Evolutionary conservation across 371 early-diverging fungal genomes (phyloP).

Genomic region (Entomophthora muscae): DNA sequence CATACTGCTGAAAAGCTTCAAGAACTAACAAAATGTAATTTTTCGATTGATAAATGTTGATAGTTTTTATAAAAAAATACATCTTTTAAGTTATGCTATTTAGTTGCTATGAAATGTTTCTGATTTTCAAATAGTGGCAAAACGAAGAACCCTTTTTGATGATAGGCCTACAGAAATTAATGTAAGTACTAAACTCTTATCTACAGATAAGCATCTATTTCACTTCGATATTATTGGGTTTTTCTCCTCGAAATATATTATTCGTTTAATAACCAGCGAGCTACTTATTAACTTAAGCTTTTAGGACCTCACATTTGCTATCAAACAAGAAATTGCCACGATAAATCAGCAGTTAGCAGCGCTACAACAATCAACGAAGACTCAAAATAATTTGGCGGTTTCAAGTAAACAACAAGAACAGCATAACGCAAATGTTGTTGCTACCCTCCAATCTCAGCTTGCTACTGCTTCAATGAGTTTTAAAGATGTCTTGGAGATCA

Average conservation of each 20-base stretch:
- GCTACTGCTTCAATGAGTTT: constrained; percentile 78
- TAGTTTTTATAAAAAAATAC: constrained; percentile 4
- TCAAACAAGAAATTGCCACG: constrained; percentile 89
- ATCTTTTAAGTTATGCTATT: not conserved
- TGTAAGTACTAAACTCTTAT: constrained; percentile 17
- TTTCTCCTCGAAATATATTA: too few species aligned
- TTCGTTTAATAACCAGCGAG: too few species aligned
- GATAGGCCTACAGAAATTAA: constrained; percentile 55
- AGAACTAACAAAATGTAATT: constrained; percentile 42
- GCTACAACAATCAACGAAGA: constrained; percentile 41
- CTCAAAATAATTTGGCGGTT: constrained; percentile 17
- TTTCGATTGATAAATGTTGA: not conserved
- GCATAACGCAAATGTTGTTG: constrained; percentile 83
- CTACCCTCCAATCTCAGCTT: constrained; percentile 73
- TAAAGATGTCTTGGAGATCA: constrained; percentile 81
- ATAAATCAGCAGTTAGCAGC: constrained; percentile 77
- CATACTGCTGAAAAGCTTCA: constrained; percentile 40
- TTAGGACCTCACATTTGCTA: constrained; percentile 76
- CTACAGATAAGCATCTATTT: not conserved
- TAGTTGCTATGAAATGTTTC: not conserved
- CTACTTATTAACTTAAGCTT: too few species aligned
- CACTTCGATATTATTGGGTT: too few species aligned
- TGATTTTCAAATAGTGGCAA: constrained; percentile 40
- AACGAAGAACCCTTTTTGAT: constrained; percentile 51
- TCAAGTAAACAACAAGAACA: constrained; percentile 60